Evolutionary conservation across 345 rosid species (phyloP).

Genomic region (Hypericum androsaemum): DNA sequence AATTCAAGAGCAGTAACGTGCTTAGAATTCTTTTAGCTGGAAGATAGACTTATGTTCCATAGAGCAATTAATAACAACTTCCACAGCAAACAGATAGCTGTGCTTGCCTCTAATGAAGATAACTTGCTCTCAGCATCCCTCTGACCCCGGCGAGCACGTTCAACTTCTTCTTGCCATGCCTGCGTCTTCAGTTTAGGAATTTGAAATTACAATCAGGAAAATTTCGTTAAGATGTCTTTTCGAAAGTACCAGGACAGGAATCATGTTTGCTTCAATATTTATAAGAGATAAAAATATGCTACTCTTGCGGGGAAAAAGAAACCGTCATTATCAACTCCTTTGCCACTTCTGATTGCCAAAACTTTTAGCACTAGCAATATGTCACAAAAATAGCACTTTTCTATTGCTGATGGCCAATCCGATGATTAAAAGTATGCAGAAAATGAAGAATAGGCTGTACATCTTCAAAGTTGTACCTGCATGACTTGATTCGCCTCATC

Average conservation of each 20-base stretch:
- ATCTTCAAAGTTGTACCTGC: conserved; percentile 44
- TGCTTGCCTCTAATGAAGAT: conserved; percentile 70
- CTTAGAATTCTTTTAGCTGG: too few relatives aligned
- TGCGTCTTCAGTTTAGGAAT: conserved; percentile 42
- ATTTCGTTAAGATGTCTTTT: too few relatives aligned
- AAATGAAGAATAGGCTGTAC: neutral
- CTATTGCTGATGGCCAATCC: too few relatives aligned
- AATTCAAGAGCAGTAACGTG: too few relatives aligned
- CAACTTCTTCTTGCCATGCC: conserved; percentile 95
- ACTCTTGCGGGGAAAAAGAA: neutral
- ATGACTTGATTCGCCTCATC: conserved; percentile 87
- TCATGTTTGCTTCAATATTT: too few relatives aligned
- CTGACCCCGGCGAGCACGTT: conserved; percentile 91
- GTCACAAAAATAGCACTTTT: too few relatives aligned
- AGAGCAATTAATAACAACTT: neutral
- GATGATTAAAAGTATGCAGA: neutral
- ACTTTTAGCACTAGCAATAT: neutral
- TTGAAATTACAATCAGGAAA: neutral
- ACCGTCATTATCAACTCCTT: too few relatives aligned
- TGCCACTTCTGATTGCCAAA: neutral
- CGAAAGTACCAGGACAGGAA: too few relatives aligned
- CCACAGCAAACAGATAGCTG: conserved; percentile 8
- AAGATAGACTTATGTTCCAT: too few relatives aligned
- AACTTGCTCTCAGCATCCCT: conserved; percentile 93
- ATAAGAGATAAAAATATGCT: neutral